Conservation (phyloP, 305 asterid genomes). For the Fraxinus baroniana region DNA sequence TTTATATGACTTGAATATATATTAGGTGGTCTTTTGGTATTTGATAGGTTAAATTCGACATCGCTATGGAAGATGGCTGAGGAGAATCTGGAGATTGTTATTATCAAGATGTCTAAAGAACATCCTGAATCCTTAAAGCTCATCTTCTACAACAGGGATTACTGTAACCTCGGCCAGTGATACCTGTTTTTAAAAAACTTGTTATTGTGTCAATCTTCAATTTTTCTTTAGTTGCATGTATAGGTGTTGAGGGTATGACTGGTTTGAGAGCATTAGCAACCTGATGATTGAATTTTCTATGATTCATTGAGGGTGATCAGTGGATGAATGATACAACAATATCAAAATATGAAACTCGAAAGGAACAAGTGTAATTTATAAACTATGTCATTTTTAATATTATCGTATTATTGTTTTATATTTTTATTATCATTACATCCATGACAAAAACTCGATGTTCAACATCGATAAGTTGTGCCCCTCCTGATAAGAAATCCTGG, state of each 20-base stretch:
- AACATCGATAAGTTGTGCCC: too few relatives aligned
- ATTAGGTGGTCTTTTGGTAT: not conserved
- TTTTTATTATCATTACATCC: too few relatives aligned
- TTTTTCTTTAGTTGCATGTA: not conserved
- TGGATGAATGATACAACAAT: too few relatives aligned
- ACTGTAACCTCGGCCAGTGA: not conserved
- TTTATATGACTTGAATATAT: not conserved
- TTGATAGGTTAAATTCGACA: not conserved
- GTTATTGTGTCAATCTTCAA: not conserved
- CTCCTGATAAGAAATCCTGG: too few relatives aligned
- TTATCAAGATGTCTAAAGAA: not conserved
- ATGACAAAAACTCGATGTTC: too few relatives aligned
- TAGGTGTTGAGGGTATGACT: conserved; percentile 10
- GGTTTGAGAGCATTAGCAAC: conserved; percentile 4
- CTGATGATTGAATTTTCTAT: not conserved
- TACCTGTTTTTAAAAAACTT: not conserved
- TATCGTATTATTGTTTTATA: too few relatives aligned
- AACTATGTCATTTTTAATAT: too few relatives aligned
- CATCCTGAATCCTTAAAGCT: not conserved
- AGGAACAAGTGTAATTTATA: too few relatives aligned
- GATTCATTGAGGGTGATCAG: conserved; percentile 8
- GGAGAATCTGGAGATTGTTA: too few relatives aligned
- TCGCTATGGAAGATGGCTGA: not conserved
- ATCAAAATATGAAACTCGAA: too few relatives aligned
- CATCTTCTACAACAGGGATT: not conserved